Percentiles rank a stretch among this genome's conserved stretches.
phyloP scores from a whole-genome alignment of 2,329 filamentous ascomycete genomes.

The Simplicillium sp. region DNA sequence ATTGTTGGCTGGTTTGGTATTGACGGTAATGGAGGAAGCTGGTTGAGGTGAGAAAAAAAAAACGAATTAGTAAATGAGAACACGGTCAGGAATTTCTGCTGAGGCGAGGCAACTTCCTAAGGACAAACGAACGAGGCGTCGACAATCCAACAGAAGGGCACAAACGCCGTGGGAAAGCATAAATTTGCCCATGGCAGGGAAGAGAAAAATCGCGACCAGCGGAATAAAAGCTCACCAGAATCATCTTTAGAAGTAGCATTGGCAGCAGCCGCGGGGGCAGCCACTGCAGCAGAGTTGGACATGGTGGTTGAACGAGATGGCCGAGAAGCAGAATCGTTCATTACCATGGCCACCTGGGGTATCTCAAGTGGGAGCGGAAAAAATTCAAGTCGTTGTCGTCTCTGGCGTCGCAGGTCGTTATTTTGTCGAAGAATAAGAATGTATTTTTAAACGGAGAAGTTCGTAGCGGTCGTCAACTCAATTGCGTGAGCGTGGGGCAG shows the following conservation, averaged over 20 bases:
- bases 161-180: not conserved
- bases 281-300: constrained; percentile 23
- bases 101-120: too few relatives aligned
- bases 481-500: constrained; percentile 6
- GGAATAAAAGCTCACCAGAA: constrained; percentile 25
- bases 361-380: constrained; percentile 7
- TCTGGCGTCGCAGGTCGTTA: not conserved
- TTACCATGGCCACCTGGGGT: constrained; percentile 23
- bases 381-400: not conserved
- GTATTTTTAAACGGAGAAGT: too few relatives aligned
- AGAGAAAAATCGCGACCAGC: constrained; percentile 3
- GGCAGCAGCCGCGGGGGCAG: constrained; percentile 15
- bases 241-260: constrained; percentile 22
- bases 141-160: constrained; percentile 18
- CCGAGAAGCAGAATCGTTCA: constrained; percentile 28
- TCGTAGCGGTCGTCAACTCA: not conserved
- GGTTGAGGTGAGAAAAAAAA: constrained; percentile 4
- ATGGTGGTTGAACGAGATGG: constrained; percentile 25
- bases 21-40: constrained; percentile 44
- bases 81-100: too few relatives aligned
- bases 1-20: constrained; percentile 31
- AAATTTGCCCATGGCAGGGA: constrained; percentile 11
- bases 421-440: too few relatives aligned
- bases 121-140: constrained; percentile 1
- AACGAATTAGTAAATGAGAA: not conserved